Base-by-base conservation (phyloP, 2,329 filamentous ascomycete species). In the Fusarium staphyleae region DNA sequence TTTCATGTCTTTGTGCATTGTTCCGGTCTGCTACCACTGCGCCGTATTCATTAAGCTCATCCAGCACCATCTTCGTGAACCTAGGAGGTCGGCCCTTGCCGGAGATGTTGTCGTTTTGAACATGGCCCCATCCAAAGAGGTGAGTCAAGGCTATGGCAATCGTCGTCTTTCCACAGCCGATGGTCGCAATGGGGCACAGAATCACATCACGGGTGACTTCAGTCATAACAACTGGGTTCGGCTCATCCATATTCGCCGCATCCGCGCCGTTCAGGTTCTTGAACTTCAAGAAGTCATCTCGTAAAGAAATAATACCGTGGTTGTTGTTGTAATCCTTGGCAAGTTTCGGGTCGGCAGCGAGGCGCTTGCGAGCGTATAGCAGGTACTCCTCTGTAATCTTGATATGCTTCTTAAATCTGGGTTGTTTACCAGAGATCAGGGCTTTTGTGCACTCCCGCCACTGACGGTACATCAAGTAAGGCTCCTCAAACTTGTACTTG, bases 401-500 rank as follows among this genome's bases (percentile, higher is more conserved):
- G 63, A 85, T 77, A 73, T 99, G 95, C 74, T 98, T 98, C 77
- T 86, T 93, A 77, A 84, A 89, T 61, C 82, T 89, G 10, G 93
- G 91, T 32, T 84, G 76, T 65, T 85, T 89, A 12, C 89, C 89
- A 1, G 81, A 69, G 63, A 99, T 97, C 51, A 98, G 75, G 5
- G 90, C 84, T 73, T 96, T 98, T 34, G 95, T 99, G 71, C 90
- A 96, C 76, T 99, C 95, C 57, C 95, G 87, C 95, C 95, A 99
- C 77, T 99, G 95, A 18, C 95, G 87, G 75, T 98, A 99, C 91
- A 99, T 96, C 55, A 99, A 78, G 71, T 99, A 99, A 1, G 95
- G 95, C 76, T 99, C 95, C 70, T 99, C 95, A 55, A 99, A 99
- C 77, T 99, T 99, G 84, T 93, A 99, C 75, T 99, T 99, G 87